Evolutionary conservation across 352 stramenopile species (phyloP), one percentile per base, ranked within the genome.

Genomic region (Detonula confervacea): DNA sequence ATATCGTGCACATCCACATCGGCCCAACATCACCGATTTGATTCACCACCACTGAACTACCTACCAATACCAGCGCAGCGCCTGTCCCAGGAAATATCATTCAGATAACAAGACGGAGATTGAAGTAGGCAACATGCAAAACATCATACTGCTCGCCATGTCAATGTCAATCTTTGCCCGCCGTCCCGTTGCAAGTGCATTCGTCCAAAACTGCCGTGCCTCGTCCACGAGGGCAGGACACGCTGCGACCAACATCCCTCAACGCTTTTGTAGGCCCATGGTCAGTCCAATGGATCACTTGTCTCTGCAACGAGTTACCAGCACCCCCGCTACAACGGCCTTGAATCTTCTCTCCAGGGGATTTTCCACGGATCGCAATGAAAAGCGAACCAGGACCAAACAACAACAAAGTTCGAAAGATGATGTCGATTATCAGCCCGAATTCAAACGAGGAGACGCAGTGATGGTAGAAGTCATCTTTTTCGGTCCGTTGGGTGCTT

Each of bases 401-500:
- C n/a, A n/a, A 20, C 29, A 59, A 16, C 9, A 57, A 51, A 51
- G 18, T 49, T 51, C 25, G 44, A 47, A 29, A 56, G 25, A 65
- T 18, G 49, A 72, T 27, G 30, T 64, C 51, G 35, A 81, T 27
- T 74, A 60, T 47, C 76, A 80, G 52, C 76, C 76, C 56, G 69
- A 33, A 20, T 92, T 92, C 52, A 59, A 77, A 61, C 59, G 62
- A 4, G 81, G 80, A 24, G 82, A 91, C 49, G 73, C 80, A 57
- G 75, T 93, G 12, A 75, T 86, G 68, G 84, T 93, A 11, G 88
- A 93, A 73, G 73, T 93, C 8, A 80, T 86, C 11, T 79, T 39
- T 12, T 93, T 93, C 72, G 88, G 88, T 68, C 86, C 84, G 30
- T 52, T 92, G 24, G 88, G 87, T n/a, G 81, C 81, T 6, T 81